Evolutionary conservation across 116 monocot species (phyloP), one percentile per base, ranked within the genome.

Genomic region (Trichopus zeylanicus): DNA sequence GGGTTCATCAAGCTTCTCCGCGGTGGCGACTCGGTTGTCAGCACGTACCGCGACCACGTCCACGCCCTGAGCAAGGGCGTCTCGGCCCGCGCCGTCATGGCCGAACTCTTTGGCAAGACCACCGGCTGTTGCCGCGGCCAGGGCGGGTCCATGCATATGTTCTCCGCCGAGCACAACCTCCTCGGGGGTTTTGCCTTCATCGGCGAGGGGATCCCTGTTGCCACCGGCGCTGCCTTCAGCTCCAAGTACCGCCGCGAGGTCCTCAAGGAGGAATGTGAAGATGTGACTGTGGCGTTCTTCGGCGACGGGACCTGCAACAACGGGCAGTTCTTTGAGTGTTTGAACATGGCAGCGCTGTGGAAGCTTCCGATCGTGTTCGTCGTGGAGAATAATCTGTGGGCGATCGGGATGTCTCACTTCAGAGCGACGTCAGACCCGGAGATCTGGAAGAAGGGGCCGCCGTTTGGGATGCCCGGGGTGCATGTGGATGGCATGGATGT

Each of bases 61-160:
- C 90, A 91, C 24, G 83, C 92, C 6, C 70, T 92, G 25, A 84
- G 84, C 81, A 92, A 84, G 67, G 92, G 92, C 49, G 91, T 91
- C 52, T 65, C 87, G 0, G 78, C 92, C 2, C 67, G 78, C 3
- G 56, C 69, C 6, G 81, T 92, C 22, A 92, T 92, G 92, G 84
- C 87, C 16, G 92, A 92, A 81, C 78, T 92, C 46, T 92, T 87
- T 35, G 87, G 92, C 25, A 92, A 84, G 71, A 12, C 89, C 70
- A 89, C 95, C 11, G 95, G 95, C 11, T 95, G 95, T 64, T 95
- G 95, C 78, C 83, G 95, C 10, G 95, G 95, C 29, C 95, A 95
- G 78, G 95, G 95, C 2, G 95, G 95, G 0, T 95, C 95, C 49
- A 95, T 95, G 95, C 95, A 95, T 71, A 90, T 95, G 88, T 93